These are phyloP conservation scores for Seminavis robusta DNA, from an alignment of 108 stramenopile genomes.

Conservation along the genomic window DNA sequence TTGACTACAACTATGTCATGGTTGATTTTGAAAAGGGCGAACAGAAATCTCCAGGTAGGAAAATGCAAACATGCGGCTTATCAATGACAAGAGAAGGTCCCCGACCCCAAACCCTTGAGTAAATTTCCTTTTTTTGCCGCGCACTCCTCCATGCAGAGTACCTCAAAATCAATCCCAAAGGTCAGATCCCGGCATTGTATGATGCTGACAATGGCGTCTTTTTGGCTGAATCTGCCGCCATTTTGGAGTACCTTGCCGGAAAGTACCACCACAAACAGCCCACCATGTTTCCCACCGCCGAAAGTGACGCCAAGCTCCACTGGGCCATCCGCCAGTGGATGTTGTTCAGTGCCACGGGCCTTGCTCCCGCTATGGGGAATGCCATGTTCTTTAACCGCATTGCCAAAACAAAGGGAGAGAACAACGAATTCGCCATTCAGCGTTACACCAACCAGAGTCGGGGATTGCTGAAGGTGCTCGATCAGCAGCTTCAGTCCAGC, in stretches of 20 bases:
- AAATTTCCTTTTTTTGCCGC: no score
- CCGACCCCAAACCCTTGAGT: no score
- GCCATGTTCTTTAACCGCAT: slow-evolving; percentile 12
- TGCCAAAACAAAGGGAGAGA: slow-evolving; percentile 2
- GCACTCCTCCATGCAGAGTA: neutral
- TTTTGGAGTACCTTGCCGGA: slow-evolving; percentile 3
- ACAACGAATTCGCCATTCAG: slow-evolving; percentile 4
- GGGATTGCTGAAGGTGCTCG: slow-evolving; percentile 2
- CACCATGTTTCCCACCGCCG: neutral
- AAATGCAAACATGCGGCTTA: no score
- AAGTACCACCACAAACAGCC: neutral
- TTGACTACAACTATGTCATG: neutral
- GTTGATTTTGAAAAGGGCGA: slow-evolving; percentile 11
- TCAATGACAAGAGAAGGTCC: no score
- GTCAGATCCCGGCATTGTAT: slow-evolving; percentile 8
- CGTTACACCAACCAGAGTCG: neutral
- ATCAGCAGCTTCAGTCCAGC: neutral
- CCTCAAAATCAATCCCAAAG: slow-evolving; percentile 12
- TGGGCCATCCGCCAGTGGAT: slow-evolving; percentile 2
- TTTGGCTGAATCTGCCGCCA: slow-evolving; percentile 9
- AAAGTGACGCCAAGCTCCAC: neutral
- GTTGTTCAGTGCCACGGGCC: neutral
- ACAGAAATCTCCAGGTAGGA: no score
- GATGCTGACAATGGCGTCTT: neutral
- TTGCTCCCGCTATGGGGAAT: neutral